A percentile compares a stretch with the other conserved stretches of the same genome.
These are phyloP conservation scores for Apiotrichum mycotoxinovorans DNA, from an alignment of 1,284 basidiomycete species.

Conservation along the genomic window DNA sequence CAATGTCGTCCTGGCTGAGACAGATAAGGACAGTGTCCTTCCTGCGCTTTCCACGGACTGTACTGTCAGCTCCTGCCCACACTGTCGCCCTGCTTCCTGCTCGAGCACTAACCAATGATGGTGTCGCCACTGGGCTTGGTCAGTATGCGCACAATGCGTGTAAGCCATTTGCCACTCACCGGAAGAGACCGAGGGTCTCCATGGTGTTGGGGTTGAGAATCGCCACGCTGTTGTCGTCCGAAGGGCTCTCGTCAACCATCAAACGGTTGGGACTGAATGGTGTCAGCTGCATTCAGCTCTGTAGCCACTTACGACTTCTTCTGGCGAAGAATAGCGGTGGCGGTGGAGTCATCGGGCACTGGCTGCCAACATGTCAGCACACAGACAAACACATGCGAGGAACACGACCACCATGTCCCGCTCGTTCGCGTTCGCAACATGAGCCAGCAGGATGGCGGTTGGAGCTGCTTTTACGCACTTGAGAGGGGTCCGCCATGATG, in stretches of 20 bases:
- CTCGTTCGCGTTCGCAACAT: no score
- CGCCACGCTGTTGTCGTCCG: slow-evolving; percentile 86
- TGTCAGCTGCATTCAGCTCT: slow-evolving; percentile 11
- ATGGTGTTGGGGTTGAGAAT: slow-evolving; percentile 94
- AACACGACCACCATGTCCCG: no score
- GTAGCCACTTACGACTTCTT: slow-evolving; percentile 82
- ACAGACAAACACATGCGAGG: background rate
- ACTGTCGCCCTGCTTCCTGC: no score
- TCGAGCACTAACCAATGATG: slow-evolving; percentile 43
- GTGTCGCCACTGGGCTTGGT: slow-evolving; percentile 36
- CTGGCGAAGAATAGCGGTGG: slow-evolving; percentile 88
- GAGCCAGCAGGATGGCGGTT: no score
- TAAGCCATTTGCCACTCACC: slow-evolving; percentile 54
- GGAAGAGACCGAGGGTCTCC: slow-evolving; percentile 90
- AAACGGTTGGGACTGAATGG: slow-evolving; percentile 79
- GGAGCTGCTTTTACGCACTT: slow-evolving; percentile 20
- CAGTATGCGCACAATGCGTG: background rate
- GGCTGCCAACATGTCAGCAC: slow-evolving; percentile 22
- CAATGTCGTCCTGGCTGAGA: slow-evolving; percentile 89
- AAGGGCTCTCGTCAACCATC: slow-evolving; percentile 84
- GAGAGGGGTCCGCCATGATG: slow-evolving; percentile 24
- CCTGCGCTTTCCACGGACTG: slow-evolving; percentile 80
- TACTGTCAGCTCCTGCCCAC: no score
- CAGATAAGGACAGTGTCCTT: slow-evolving; percentile 95
- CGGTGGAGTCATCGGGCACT: slow-evolving; percentile 52